Evolutionary conservation across 805 yeast genomes (phyloP).

Genomic region (Pichia cephalocereana): DNA sequence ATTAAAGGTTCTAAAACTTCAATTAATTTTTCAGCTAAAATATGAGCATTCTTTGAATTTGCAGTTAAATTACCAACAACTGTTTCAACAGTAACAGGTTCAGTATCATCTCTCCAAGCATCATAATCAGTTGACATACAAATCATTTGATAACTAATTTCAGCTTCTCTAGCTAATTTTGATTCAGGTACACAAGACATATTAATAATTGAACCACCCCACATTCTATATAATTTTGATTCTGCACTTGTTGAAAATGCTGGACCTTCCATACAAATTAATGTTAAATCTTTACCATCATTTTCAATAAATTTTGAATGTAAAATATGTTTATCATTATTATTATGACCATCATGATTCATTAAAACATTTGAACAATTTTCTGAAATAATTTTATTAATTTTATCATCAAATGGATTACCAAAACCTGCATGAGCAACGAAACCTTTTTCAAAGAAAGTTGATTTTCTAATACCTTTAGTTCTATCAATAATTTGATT

Average conservation of each 20-base stretch:
- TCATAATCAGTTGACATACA: constrained; percentile 99
- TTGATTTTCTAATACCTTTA: constrained; percentile 84
- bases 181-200: constrained; percentile 98
- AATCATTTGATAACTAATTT: constrained; percentile 92
- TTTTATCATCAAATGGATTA: constrained; percentile 80
- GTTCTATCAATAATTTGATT: constrained; percentile 96
- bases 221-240: constrained; percentile 70
- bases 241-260: constrained; percentile 97
- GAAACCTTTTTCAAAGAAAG: constrained; percentile 85
- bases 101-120: constrained; percentile 94
- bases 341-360: constrained; percentile 37
- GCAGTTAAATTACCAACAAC: constrained; percentile 87
- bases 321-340: constrained; percentile 23
- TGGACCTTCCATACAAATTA: constrained; percentile 99
- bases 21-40: constrained; percentile 61
- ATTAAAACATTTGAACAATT: constrained; percentile 44
- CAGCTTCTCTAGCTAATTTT: constrained; percentile 95
- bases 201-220: constrained; percentile 94
- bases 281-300: constrained; percentile 56
- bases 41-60: constrained; percentile 79
- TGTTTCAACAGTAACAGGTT: constrained; percentile 96
- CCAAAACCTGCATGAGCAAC: constrained; percentile 98
- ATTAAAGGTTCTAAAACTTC: constrained; percentile 56
- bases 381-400: constrained; percentile 58
- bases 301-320: constrained; percentile 56